Evolutionary conservation across 2,329 filamentous ascomycete genomes (phyloP), one percentile per base, ranked within the genome.

Genomic region (Ophiosphaerella korrae): DNA sequence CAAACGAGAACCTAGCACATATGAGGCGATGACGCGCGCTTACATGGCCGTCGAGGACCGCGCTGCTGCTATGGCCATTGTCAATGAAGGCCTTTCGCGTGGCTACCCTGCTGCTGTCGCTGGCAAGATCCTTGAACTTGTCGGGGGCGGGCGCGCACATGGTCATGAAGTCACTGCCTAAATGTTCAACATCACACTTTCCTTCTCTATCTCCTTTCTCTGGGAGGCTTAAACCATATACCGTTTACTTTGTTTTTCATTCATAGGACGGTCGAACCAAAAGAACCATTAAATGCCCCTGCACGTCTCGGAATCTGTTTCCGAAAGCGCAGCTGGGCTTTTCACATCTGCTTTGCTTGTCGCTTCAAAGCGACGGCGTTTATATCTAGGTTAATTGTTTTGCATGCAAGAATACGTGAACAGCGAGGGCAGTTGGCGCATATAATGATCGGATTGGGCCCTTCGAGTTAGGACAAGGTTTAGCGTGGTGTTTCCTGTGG

Each of bases 11-110:
- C 94, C 94, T 3, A 97, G 92, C 79, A 99, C 94, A 4, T 99
- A 99, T 74, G 94, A 99, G 77, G 92, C 93, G 35, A 99, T 99
- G 94, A 96, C 92, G 5, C 84, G 94, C 39, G 94, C 94, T 1
- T 97, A 88, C 76, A 84, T 99, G 47, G 86, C 91, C 9, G 88
- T 88, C 3, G 90, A 95, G 70, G 86, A 95, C 70, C 87, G 90
- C 31, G 82, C 86, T 42, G 82, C 84, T 50, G 94, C 94, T 34
- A 86, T 91, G 76, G 76, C 70, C 9, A 88, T 96, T 12, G 92
- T 96, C 21, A 83, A 88, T 48, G 94, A 99, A 80, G 97, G 97
- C 84, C 81, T 97, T 32, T 87, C 86, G 40, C 85, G 94, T 50
- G 92, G 92, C 34, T 99, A 97, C 70, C 94, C 94, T 40, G 85